Evolutionary conservation across 345 rosid species (phyloP), one percentile per base, ranked within the genome.

Genomic region (Linum usitatissimum): DNA sequence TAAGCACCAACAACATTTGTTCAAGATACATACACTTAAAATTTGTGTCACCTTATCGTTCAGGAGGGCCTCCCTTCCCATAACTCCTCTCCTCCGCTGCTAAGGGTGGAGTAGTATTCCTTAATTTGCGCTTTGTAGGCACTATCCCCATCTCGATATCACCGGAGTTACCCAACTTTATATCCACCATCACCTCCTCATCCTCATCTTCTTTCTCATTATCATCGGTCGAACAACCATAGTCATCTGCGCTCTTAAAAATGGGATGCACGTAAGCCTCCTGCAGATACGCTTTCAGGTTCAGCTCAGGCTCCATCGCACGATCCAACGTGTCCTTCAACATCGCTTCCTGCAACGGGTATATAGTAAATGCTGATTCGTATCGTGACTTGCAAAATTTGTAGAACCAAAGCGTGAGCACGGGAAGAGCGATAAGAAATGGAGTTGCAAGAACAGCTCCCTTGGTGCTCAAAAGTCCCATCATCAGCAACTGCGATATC

Each of bases 311-410:
- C 17, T 88, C 98, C 76, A 78, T 79, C 8, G 86, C 85, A 8
- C 74, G 84, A 59, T 91, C 98, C 65, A 91, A 68, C 0, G 95
- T 91, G 68, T 91, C 98, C 73, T 86, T 91, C 88, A 81, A 85
- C 96, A 80, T 88, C 48, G 97, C 97, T 69, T 91, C 97, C 97
- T 92, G 97, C 68, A 90, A 69, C 15, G 99, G 99, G 64, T 86
- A 78, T 75, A 76, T 80, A 39, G 74, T 71, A 70, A 93, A 93
- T 36, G 94, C 86, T 0, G 97, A 88, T 60, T 87, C 79, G 18
- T 87, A 90, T 13, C 97, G 94, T 39, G 83, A 91, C 73, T 83
- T 84, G 75, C 97, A 93, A 80, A 85, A 87, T 58, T 53, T 59
- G 61, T 93, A 96, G 79, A 93, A 93, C 73, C 88, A 83, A 39